Percentiles rank a stretch among this genome's conserved stretches.
phyloP scores from a whole-genome alignment of 495 filamentous ascomycete genomes.

The Bryoglossum gracile region DNA sequence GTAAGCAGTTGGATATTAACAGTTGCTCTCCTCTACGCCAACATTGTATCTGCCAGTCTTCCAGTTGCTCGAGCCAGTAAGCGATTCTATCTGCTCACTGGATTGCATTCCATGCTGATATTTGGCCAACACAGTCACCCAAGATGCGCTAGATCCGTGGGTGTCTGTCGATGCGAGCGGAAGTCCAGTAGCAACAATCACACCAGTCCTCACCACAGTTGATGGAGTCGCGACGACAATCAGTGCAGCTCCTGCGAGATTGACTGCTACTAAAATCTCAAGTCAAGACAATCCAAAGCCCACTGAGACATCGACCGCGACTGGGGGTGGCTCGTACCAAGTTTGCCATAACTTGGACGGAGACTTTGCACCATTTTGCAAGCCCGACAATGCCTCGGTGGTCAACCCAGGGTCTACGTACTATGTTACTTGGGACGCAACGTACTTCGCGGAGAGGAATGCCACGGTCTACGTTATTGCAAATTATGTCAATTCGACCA shows the following conservation, averaged over 20 bases:
- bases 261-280: conserved; percentile 11
- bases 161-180: conserved; percentile 18
- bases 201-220: conserved; percentile 14
- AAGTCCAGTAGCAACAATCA: conserved; percentile 10
- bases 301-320: conserved; percentile 2
- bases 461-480: conserved; percentile 6
- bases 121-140: neutral
- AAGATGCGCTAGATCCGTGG: conserved; percentile 13
- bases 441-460: conserved; percentile 12
- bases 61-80: conserved; percentile 2
- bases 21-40: conserved; percentile 5
- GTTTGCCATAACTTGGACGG: conserved; percentile 15
- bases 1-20: conserved; percentile 2
- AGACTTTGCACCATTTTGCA: conserved; percentile 17
- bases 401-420: conserved; percentile 17
- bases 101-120: neutral
- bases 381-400: conserved; percentile 12
- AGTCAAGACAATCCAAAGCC: conserved; percentile 5
- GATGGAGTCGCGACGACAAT: conserved; percentile 14
- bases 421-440: conserved; percentile 21
- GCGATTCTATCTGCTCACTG: neutral
- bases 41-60: conserved; percentile 5
- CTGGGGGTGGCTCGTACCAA: conserved; percentile 15
- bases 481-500: conserved; percentile 16
- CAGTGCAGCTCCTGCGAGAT: conserved; percentile 6